phyloP scores from a whole-genome alignment of 176 grass and related monocot genomes.

The Eragrostis nindensis region DNA sequence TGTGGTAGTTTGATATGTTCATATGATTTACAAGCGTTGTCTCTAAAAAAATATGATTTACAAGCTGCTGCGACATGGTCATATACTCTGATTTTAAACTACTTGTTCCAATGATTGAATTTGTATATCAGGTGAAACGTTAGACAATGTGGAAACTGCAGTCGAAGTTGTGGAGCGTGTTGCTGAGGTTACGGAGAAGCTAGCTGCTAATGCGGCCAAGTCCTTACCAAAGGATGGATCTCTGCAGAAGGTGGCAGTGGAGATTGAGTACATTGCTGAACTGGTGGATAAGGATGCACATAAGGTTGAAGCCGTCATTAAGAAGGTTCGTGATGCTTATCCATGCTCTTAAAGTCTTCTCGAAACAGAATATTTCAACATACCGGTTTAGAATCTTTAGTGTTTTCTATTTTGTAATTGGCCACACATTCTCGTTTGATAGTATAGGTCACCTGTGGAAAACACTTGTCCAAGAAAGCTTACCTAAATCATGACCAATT shows the following conservation, averaged over 20 bases:
- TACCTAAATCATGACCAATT: constrained; percentile 5
- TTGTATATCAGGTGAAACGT: constrained; percentile 53
- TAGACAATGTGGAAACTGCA: constrained; percentile 52
- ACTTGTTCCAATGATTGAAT: not conserved
- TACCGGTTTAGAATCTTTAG: not conserved
- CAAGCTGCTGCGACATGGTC: not conserved
- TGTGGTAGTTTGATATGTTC: too few relatives aligned
- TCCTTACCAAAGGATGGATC: constrained; percentile 48
- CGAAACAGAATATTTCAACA: not conserved
- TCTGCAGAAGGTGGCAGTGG: constrained; percentile 52
- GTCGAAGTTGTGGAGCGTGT: constrained; percentile 65
- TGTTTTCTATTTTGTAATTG: not conserved
- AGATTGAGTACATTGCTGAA: constrained; percentile 71
- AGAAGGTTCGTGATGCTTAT: constrained; percentile 55
- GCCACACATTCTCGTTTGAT: not conserved
- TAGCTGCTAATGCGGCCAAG: constrained; percentile 54
- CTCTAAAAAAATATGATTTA: too few relatives aligned
- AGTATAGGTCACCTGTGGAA: not conserved
- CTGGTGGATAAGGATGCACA: constrained; percentile 72
- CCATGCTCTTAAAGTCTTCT: constrained; percentile 12
- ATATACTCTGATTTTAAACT: not conserved
- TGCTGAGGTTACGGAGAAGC: constrained; percentile 68
- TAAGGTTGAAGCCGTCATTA: constrained; percentile 65
- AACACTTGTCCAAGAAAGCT: not conserved
- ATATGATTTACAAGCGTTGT: too few relatives aligned